Evolutionary conservation across 345 rosid genomes (phyloP).

Genomic region (Lepidium sativum): DNA sequence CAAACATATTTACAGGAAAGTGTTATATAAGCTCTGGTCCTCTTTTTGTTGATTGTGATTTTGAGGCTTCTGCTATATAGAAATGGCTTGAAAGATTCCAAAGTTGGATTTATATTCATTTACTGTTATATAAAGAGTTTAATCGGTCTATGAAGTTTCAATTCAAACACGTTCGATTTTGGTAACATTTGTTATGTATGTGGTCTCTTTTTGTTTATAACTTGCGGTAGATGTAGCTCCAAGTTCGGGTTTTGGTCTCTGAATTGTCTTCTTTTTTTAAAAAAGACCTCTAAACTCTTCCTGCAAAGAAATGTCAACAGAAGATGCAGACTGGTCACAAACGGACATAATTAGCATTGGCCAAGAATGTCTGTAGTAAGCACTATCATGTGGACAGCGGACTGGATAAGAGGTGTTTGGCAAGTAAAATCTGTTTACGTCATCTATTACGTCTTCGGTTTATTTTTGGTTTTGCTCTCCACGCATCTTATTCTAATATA

Average conservation of each 20-base stretch:
- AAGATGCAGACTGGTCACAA: conserved; percentile 3
- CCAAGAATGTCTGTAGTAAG: conserved; percentile 10
- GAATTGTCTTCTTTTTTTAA: not conserved
- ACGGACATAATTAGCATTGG: conserved; percentile 8
- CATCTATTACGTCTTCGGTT: conserved; percentile 14
- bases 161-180: not conserved
- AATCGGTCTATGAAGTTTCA: not conserved
- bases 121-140: not conserved
- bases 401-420: not conserved
- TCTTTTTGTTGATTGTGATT: conserved; percentile 11
- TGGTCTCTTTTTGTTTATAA: not conserved
- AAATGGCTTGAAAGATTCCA: not conserved
- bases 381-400: not conserved
- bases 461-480: not conserved
- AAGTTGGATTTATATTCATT: not conserved
- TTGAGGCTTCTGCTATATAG: not conserved
- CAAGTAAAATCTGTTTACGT: conserved; percentile 13
- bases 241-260: not conserved
- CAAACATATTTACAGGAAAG: conserved; percentile 10
- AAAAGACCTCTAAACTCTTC: not conserved
- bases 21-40: conserved; percentile 3
- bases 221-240: not conserved
- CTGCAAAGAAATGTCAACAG: not conserved
- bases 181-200: not conserved
- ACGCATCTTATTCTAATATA: conserved; percentile 13